Base-by-base conservation (phyloP, 495 filamentous ascomycete genomes). In the Pseudoneurospora amorphoporcata region DNA sequence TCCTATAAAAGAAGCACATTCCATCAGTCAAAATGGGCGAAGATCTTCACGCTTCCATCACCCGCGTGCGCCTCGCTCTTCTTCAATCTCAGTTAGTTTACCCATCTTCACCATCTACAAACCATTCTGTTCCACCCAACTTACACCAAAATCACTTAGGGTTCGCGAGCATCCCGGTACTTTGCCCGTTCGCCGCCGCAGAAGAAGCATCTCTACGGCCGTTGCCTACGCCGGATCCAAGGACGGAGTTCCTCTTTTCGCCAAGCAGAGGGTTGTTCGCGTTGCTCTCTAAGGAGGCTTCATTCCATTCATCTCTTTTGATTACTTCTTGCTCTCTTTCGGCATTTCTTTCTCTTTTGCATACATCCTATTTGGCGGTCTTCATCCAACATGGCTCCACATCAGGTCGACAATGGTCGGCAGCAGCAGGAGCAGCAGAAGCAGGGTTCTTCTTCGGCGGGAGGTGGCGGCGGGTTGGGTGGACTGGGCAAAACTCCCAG, bases 71-170 rank as follows among this genome's bases (percentile, higher is more conserved):
- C 71, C 75, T 82, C 70, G 79, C 79, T 29, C 69, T 80, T 39
- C 53, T 82, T 37, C 80, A 81, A 69, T 78, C 76, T 39, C 76
- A 81, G 80, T 82, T 39, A 72, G 80, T 80, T 32, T 68, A 19
- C 53, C 45, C n/a, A 68, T 42, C 39, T 23, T 23, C 19, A 35
- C 69, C 70, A 35, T 23, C 41, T 53, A 29, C 37, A 29, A 12
- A 12, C 10, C 23, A 9, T 17, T 61, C 16, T 42, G 39, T 61
- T 69, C 47, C 23, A 38, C 19, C 32, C 37, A 35, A 47, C 43
- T 69, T 68, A 70, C 69, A 45, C 68, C 40, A 10, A 10, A 45
- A 35, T 16, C 39, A 14, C 35, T 14, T 4, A 80, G 79, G 73
- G 74, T 77, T 47, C 76, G 78, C 68, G 73, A 76, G 35, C 73